Evolutionary conservation across 1,284 basidiomycete species (phyloP).

Genomic region (Cutaneotrichosporon cavernicola): DNA sequence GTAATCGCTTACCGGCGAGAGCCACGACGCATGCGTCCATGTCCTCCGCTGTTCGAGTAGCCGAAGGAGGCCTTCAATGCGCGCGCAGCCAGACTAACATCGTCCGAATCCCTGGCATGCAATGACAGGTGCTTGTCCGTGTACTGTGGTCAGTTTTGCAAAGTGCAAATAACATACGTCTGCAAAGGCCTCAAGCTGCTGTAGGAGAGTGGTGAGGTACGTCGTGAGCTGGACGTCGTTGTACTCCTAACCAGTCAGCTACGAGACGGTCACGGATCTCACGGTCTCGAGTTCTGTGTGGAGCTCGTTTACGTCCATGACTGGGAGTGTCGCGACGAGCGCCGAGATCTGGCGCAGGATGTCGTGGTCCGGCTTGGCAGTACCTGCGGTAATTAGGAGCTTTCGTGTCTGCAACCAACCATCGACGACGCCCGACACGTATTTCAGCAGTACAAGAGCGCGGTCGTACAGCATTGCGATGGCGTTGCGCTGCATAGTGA

Average conservation of each 20-base stretch:
- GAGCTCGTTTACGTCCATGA: slow-evolving; percentile 74
- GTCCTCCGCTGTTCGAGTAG: background rate
- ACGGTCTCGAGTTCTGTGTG: slow-evolving; percentile 82
- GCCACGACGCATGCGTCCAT: background rate
- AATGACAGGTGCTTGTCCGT: slow-evolving; percentile 36
- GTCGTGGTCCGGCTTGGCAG: slow-evolving; percentile 69
- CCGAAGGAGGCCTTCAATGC: slow-evolving; percentile 1
- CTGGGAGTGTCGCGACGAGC: slow-evolving; percentile 79
- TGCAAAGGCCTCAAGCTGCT: slow-evolving; percentile 79
- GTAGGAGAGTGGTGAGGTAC: slow-evolving; percentile 82
- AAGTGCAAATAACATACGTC: slow-evolving; percentile 62
- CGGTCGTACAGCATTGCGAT: slow-evolving; percentile 94
- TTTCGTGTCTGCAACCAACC: slow-evolving; percentile 56
- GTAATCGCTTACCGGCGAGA: background rate
- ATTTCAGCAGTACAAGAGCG: slow-evolving; percentile 75
- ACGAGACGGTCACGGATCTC: slow-evolving; percentile 31
- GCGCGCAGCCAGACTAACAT: background rate
- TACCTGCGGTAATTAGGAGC: slow-evolving; percentile 54
- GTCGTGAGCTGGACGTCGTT: slow-evolving; percentile 90
- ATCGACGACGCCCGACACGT: slow-evolving; percentile 71
- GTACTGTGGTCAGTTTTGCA: slow-evolving; percentile 28
- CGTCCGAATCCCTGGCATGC: slow-evolving; percentile 15
- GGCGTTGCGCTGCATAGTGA: slow-evolving; percentile 88
- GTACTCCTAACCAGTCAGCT: slow-evolving; percentile 67
- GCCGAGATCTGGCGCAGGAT: slow-evolving; percentile 80